phyloP scores from a whole-genome alignment of 208 protist species.

The Plasmodiophora brassicae region DNA sequence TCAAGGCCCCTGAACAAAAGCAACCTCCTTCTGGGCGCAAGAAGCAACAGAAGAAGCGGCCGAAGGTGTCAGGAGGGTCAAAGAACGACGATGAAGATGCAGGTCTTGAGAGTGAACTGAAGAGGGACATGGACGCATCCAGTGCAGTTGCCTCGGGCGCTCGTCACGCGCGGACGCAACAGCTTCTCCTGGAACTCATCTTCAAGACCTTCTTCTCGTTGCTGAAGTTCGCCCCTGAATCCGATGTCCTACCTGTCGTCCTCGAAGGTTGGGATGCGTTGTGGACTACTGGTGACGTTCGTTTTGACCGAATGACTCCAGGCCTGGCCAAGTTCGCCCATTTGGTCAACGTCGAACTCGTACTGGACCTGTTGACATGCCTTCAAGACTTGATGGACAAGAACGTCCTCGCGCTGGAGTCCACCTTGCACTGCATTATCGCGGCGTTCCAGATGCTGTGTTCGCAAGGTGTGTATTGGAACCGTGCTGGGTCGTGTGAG shows the following conservation, averaged over 20 bases:
- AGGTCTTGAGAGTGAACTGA: too few species aligned
- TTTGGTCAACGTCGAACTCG: constrained; percentile 12
- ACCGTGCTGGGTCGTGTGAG: too few species aligned
- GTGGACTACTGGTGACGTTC: too few species aligned
- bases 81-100: neutral
- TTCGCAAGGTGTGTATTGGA: too few species aligned
- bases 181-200: neutral
- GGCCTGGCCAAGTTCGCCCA: constrained; percentile 6
- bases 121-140: neutral
- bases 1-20: neutral
- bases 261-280: too few species aligned
- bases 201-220: neutral
- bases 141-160: neutral
- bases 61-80: too few species aligned
- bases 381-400: neutral
- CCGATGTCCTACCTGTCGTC: neutral
- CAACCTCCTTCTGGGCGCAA: too few species aligned
- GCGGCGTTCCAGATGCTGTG: neutral
- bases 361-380: neutral
- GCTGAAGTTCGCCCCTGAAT: neutral
- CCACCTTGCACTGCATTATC: neutral
- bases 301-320: too few species aligned
- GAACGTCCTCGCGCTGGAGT: neutral
- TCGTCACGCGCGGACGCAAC: neutral
- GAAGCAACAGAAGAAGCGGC: too few species aligned